These are phyloP conservation scores for Starmera dryadoides DNA, from an alignment of 805 yeast genomes.

Conservation along the genomic window DNA sequence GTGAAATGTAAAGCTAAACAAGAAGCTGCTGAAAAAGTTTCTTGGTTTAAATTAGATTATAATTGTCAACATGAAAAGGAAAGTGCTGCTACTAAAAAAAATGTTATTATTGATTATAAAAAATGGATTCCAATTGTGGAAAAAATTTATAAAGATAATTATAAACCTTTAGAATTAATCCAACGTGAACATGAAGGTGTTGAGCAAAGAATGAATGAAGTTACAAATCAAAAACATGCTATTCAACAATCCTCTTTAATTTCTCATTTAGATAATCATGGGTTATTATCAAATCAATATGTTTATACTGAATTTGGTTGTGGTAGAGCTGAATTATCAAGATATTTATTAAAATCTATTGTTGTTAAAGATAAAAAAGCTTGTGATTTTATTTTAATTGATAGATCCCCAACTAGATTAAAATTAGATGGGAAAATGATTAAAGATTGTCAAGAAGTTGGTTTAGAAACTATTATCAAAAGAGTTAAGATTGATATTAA, in stretches of 20 bases:
- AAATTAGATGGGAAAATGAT: conserved; percentile 67
- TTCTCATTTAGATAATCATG: conserved; percentile 46
- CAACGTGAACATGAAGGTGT: conserved; percentile 20
- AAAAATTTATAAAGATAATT: conserved; percentile 26
- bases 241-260: conserved; percentile 76
- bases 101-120: conserved; percentile 12
- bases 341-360: conserved; percentile 42
- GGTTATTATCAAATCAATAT: conserved; percentile 27
- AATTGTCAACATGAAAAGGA: conserved; percentile 25
- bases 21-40: conserved; percentile 22
- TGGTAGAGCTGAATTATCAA: conserved; percentile 78
- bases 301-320: conserved; percentile 79
- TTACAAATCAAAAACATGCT: conserved; percentile 66
- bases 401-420: conserved; percentile 70
- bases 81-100: conserved; percentile 3
- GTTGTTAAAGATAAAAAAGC: conserved; percentile 13
- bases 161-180: conserved; percentile 22
- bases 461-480: conserved; percentile 26
- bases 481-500: conserved; percentile 74
- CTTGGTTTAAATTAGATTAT: conserved; percentile 44
- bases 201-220: conserved; percentile 23
- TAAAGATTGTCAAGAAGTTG: conserved; percentile 37
- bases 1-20: conserved; percentile 49
- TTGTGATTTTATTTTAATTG: conserved; percentile 51
- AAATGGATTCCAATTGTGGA: conserved; percentile 28